phyloP scores from a whole-genome alignment of 1,284 basidiomycete genomes.

The Fomitopsis betulina region DNA sequence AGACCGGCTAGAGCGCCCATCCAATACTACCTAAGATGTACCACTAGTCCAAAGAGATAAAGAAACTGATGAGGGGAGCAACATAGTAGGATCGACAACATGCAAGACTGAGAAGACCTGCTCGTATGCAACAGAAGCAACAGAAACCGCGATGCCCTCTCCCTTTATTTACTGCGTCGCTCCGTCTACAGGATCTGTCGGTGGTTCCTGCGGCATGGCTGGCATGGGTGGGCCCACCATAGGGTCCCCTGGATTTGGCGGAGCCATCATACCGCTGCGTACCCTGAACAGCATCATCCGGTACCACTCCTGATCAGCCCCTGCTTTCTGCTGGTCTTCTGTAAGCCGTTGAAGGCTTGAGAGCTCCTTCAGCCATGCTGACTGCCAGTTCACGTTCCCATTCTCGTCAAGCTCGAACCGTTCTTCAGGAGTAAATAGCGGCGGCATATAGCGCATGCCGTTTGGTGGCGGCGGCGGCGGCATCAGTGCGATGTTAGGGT shows the following conservation, averaged over 20 bases:
- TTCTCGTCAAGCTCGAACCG: slow-evolving; percentile 69
- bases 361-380: slow-evolving; percentile 75
- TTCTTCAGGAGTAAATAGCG: slow-evolving; percentile 58
- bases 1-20: background rate
- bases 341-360: slow-evolving; percentile 66
- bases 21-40: background rate
- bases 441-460: slow-evolving; percentile 56
- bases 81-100: background rate
- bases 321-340: slow-evolving; percentile 72
- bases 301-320: slow-evolving; percentile 76
- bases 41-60: background rate
- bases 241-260: slow-evolving; percentile 48
- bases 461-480: slow-evolving; percentile 33
- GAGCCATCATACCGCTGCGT: slow-evolving; percentile 62
- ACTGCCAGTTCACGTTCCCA: slow-evolving; percentile 74
- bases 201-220: slow-evolving; percentile 18
- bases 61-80: background rate
- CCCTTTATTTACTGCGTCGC: background rate
- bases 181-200: slow-evolving; percentile 22
- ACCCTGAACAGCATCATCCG: slow-evolving; percentile 76
- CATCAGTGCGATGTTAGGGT: slow-evolving; percentile 58
- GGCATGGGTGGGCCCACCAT: slow-evolving; percentile 33
- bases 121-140: background rate
- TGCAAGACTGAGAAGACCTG: background rate
- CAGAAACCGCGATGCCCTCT: background rate